These are phyloP conservation scores for Parsonsia alboflavescens DNA, from an alignment of 257 asterid species.

Conservation along the genomic window DNA sequence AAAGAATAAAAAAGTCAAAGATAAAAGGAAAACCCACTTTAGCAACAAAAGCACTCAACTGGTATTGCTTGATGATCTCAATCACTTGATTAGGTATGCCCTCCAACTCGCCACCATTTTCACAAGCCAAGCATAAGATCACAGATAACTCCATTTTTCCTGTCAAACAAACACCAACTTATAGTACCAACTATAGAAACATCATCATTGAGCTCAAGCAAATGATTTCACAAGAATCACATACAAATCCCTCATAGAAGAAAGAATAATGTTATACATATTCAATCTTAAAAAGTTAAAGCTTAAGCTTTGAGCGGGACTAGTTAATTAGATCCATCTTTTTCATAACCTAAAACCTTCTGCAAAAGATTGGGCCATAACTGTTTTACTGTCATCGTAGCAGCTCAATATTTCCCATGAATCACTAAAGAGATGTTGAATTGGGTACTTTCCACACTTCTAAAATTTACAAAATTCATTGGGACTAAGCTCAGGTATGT, in stretches of 20 bases:
- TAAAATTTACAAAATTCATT: not conserved
- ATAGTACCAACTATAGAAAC: constrained; percentile 15
- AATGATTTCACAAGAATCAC: not conserved
- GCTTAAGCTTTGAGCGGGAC: not conserved
- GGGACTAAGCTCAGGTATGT: not conserved
- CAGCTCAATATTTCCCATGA: not conserved
- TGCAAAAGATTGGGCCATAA: not conserved
- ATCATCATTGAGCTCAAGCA: not conserved
- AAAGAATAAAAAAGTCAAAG: constrained; percentile 6
- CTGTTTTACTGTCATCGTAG: not conserved
- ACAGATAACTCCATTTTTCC: constrained; percentile 56
- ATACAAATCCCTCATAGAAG: not conserved
- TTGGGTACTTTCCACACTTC: not conserved
- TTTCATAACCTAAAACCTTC: not conserved
- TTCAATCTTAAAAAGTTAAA: not conserved
- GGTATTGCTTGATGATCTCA: constrained; percentile 68
- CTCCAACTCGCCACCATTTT: constrained; percentile 31
- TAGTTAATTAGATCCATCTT: not conserved
- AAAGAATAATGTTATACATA: not conserved
- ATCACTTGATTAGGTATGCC: constrained; percentile 45
- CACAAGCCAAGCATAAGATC: constrained; percentile 53
- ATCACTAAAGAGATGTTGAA: not conserved
- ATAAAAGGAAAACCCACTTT: constrained; percentile 64
- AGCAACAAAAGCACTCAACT: constrained; percentile 80
- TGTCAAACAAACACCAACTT: constrained; percentile 29